These are phyloP conservation scores for Cystoderma amianthinum DNA, from an alignment of 768 basidiomycete genomes.

Conservation along the genomic window DNA sequence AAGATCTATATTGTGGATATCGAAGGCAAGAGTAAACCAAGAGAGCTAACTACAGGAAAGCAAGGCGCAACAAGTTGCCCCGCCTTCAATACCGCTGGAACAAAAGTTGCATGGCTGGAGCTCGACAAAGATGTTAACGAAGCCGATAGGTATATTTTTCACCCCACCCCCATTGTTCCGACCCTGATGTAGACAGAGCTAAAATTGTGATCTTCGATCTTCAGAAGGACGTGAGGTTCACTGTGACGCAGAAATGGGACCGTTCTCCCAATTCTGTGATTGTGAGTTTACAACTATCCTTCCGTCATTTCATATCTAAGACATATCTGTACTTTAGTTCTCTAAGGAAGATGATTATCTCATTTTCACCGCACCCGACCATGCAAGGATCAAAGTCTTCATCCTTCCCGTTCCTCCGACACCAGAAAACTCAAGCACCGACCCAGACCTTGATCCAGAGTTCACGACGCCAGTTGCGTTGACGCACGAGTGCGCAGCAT, in stretches of 20 bases:
- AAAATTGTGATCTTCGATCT: constrained; percentile 81
- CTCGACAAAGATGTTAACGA: constrained; percentile 86
- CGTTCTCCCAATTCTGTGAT: constrained; percentile 59
- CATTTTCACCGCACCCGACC: constrained; percentile 72
- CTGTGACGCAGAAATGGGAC: constrained; percentile 82
- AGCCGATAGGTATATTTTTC: constrained; percentile 77
- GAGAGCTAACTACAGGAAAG: constrained; percentile 72
- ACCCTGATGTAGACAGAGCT: constrained; percentile 48
- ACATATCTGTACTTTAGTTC: constrained; percentile 42
- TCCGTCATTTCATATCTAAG: background rate
- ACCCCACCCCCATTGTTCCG: too few species aligned
- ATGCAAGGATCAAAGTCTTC: constrained; percentile 72
- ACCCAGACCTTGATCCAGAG: constrained; percentile 37
- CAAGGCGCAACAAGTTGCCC: constrained; percentile 82
- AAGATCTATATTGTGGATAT: constrained; percentile 73
- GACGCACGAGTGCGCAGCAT: constrained; percentile 49
- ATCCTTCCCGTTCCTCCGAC: constrained; percentile 60
- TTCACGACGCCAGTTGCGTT: constrained; percentile 51
- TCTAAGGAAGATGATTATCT: constrained; percentile 61
- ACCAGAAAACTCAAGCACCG: constrained; percentile 43
- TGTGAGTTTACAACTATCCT: constrained; percentile 27
- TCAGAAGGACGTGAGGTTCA: constrained; percentile 54
- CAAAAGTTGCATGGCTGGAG: constrained; percentile 83
- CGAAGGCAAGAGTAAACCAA: constrained; percentile 37
- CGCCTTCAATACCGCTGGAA: constrained; percentile 57